Conservation (phyloP, 352 stramenopile genomes). For the Aphanomyces astaci region DNA sequence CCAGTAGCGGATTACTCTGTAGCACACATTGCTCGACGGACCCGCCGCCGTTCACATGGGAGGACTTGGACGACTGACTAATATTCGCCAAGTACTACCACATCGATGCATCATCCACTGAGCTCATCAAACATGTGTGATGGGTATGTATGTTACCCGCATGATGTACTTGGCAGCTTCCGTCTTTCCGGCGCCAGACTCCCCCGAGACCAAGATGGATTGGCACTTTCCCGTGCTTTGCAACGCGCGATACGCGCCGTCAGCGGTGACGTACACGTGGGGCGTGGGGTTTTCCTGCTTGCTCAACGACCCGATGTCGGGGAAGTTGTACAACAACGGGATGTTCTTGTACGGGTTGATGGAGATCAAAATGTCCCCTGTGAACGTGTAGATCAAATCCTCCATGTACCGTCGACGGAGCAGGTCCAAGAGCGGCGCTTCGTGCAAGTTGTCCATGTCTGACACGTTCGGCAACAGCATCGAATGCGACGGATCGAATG, state of each 20-base stretch:
- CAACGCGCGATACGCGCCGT: conserved; percentile 75
- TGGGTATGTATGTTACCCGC: too few species aligned
- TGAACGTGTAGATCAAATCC: conserved; percentile 94
- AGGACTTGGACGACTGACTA: conserved; percentile 76
- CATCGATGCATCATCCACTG: too few species aligned
- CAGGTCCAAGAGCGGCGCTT: conserved; percentile 85
- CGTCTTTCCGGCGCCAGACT: conserved; percentile 83
- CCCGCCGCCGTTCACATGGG: conserved; percentile 45
- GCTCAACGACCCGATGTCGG: conserved; percentile 77
- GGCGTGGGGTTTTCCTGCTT: conserved; percentile 81
- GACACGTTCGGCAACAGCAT: conserved; percentile 85
- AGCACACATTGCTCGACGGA: conserved; percentile 87
- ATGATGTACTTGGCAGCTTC: conserved; percentile 90
- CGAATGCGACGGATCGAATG: conserved; percentile 86
- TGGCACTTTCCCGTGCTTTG: conserved; percentile 74
- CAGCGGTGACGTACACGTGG: conserved; percentile 78
- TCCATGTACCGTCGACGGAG: conserved; percentile 81
- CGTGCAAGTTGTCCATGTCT: conserved; percentile 91
- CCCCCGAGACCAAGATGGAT: conserved; percentile 79
- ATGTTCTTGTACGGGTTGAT: conserved; percentile 97
- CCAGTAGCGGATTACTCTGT: conserved; percentile 88
- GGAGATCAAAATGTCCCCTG: conserved; percentile 92
- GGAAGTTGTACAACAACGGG: conserved; percentile 86
- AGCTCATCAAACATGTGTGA: too few species aligned
- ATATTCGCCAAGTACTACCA: conserved; percentile 86